These are phyloP conservation scores for Barnettozyma botsteinii DNA, from an alignment of 805 yeast genomes.

Conservation along the genomic window DNA sequence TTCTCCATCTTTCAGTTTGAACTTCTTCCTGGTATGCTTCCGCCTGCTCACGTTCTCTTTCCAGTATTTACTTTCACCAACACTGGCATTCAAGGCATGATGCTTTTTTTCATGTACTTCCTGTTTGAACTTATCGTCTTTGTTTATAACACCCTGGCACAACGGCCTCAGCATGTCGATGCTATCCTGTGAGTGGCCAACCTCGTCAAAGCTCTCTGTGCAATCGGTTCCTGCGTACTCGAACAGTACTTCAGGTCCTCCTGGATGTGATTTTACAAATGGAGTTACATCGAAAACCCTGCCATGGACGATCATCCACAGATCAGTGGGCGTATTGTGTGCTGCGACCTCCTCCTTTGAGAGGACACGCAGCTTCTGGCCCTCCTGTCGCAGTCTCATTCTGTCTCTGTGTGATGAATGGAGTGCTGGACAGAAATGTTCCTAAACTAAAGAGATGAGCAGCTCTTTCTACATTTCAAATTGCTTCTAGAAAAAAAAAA, in stretches of 20 bases:
- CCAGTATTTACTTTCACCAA: constrained; percentile 22
- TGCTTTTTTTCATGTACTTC: background rate
- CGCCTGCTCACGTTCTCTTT: constrained; percentile 8
- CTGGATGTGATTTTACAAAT: constrained; percentile 70
- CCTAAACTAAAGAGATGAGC: no score
- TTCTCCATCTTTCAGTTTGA: constrained; percentile 10
- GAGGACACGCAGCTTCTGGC: constrained; percentile 2
- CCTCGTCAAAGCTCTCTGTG: constrained; percentile 80
- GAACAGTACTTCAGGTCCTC: constrained; percentile 60
- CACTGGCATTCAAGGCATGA: constrained; percentile 17
- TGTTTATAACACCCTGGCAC: constrained; percentile 60
- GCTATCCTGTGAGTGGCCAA: constrained; percentile 97
- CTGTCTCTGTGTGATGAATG: no score
- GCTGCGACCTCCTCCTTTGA: constrained; percentile 15
- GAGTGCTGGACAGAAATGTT: no score
- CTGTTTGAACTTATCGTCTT: background rate
- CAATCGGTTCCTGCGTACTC: constrained; percentile 78
- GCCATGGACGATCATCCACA: constrained; percentile 82
- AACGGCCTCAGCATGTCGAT: constrained; percentile 63
- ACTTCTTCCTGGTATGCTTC: constrained; percentile 2
- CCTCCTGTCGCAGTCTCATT: background rate
- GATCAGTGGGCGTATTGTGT: constrained; percentile 32
- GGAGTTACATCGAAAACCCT: constrained; percentile 71
- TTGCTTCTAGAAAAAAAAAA: no score
- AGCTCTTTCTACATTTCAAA: no score